These are phyloP conservation scores for Tilletia setariae DNA, from an alignment of 1,284 basidiomycete genomes.

Conservation along the genomic window DNA sequence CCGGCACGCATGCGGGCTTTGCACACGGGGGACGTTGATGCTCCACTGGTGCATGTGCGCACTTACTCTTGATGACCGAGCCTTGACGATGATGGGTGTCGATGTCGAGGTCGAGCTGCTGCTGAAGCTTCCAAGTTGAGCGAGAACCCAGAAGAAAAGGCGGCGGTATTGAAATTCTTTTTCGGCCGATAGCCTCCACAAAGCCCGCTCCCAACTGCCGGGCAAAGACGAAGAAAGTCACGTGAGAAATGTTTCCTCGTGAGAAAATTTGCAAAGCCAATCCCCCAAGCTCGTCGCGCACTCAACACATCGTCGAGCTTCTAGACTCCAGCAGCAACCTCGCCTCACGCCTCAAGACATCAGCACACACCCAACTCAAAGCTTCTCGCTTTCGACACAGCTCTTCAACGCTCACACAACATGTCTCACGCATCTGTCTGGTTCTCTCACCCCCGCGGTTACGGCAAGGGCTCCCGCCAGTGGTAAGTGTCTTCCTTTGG, in stretches of 20 bases:
- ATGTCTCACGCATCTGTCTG: conserved; percentile 52
- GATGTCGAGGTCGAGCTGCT: not conserved
- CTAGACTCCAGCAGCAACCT: too few species aligned
- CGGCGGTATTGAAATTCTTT: not conserved
- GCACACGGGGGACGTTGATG: not conserved
- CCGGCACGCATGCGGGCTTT: too few species aligned
- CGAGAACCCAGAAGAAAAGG: not conserved
- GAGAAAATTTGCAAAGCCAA: not conserved
- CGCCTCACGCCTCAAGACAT: conserved; percentile 9
- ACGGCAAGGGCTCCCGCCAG: conserved; percentile 51
- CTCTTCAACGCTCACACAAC: conserved; percentile 28
- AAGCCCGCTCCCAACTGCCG: too few species aligned
- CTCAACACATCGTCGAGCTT: not conserved
- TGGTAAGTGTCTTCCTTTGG: conserved; percentile 38
- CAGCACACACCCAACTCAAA: conserved; percentile 19
- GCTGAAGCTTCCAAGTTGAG: not conserved
- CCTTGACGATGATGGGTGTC: not conserved
- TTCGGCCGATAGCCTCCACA: too few species aligned
- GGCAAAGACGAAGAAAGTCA: not conserved
- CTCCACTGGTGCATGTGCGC: not conserved
- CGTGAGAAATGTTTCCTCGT: not conserved
- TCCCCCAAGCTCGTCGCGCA: not conserved
- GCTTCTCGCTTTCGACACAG: conserved; percentile 29
- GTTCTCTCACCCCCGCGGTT: conserved; percentile 49
- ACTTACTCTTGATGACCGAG: conserved; percentile 2